Conservation (phyloP, 441 rosid genomes). For the Biscutella laevigata region DNA sequence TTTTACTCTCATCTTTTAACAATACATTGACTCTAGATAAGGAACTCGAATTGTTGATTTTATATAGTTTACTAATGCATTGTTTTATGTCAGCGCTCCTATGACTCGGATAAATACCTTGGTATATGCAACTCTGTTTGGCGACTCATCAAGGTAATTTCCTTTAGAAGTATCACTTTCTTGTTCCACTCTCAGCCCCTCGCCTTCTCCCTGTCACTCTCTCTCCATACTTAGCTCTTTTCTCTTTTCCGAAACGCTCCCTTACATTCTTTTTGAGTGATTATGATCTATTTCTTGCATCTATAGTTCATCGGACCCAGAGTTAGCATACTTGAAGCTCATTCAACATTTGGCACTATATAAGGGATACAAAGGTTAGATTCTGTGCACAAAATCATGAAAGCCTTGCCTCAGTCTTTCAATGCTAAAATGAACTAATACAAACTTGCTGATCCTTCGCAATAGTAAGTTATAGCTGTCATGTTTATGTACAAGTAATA, state of each 20-base stretch:
- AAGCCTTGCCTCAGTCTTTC: slow-evolving; percentile 8
- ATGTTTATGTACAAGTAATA: slow-evolving; percentile 2
- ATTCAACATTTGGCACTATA: slow-evolving; percentile 77
- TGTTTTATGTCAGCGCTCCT: slow-evolving; percentile 47
- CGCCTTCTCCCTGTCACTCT: not conserved
- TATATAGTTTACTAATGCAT: slow-evolving; percentile 12
- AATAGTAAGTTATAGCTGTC: not conserved
- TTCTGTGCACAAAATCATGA: slow-evolving; percentile 19
- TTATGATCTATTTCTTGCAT: slow-evolving; percentile 25
- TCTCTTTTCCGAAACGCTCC: slow-evolving; percentile 2
- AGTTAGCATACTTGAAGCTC: slow-evolving; percentile 83
- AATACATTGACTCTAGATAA: too few species aligned
- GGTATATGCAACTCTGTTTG: slow-evolving; percentile 70
- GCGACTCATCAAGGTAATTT: slow-evolving; percentile 70
- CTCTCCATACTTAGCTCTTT: not conserved
- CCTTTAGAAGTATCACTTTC: not conserved
- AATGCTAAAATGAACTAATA: slow-evolving; percentile 6
- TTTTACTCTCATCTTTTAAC: slow-evolving; percentile 1
- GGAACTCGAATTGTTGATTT: slow-evolving; percentile 3
- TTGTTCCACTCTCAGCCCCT: slow-evolving; percentile 4
- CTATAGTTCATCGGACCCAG: slow-evolving; percentile 73
- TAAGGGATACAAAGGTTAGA: slow-evolving; percentile 84
- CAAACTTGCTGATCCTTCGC: slow-evolving; percentile 1
- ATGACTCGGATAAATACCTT: slow-evolving; percentile 79
- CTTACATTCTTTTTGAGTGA: not conserved